Conservation (phyloP, 495 filamentous ascomycete genomes). For the Neurospora sp. region DNA sequence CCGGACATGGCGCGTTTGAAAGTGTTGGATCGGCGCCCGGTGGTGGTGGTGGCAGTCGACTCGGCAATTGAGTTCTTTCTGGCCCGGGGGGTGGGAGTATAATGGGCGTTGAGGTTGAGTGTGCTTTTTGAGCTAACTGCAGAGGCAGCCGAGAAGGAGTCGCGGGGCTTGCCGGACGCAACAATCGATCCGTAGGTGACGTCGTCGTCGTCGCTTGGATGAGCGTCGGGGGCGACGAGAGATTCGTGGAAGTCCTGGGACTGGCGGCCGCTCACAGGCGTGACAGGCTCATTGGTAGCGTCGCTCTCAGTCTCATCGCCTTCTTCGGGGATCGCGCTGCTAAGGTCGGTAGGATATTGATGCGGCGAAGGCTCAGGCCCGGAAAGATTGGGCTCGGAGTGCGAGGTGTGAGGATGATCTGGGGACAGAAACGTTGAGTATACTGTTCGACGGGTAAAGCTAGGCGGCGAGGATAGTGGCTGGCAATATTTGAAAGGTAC, state of each 20-base stretch:
- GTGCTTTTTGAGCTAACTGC: not conserved
- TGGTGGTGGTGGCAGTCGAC: conserved; percentile 5
- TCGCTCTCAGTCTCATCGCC: conserved; percentile 40
- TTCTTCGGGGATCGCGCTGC: conserved; percentile 36
- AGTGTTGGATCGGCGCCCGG: conserved; percentile 9
- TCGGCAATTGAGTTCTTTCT: not conserved
- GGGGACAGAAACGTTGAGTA: conserved; percentile 9
- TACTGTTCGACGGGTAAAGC: conserved; percentile 1
- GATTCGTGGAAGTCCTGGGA: conserved; percentile 38
- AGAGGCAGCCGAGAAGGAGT: not conserved
- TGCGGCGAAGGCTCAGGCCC: conserved; percentile 25
- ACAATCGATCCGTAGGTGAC: not conserved
- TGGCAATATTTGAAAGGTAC: not conserved
- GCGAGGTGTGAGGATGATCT: conserved; percentile 2
- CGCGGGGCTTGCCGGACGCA: not conserved
- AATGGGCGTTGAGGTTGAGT: conserved; percentile 2
- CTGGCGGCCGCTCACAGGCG: conserved; percentile 39
- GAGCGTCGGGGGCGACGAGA: conserved; percentile 12
- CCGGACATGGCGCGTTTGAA: conserved; percentile 30
- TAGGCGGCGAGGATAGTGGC: not conserved
- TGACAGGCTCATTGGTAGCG: conserved; percentile 36
- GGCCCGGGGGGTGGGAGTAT: not conserved
- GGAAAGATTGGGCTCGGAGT: conserved; percentile 9
- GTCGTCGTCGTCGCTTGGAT: not conserved
- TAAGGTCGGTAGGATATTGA: conserved; percentile 33